Conservation (phyloP, 2,329 filamentous ascomycete species). For the Emmonsiellopsis sp. region DNA sequence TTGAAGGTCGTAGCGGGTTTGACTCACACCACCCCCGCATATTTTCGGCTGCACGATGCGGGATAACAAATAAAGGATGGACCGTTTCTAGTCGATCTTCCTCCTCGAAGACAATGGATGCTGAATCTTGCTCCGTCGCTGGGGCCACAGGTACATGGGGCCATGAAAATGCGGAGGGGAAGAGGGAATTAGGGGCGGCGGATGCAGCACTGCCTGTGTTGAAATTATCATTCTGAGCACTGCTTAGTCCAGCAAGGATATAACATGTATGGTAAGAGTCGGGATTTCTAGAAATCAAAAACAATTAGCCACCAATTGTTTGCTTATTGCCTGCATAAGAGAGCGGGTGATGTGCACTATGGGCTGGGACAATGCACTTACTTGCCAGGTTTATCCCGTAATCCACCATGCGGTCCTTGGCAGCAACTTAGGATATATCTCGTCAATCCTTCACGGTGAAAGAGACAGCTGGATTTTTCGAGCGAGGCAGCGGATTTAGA, state of each 20-base stretch:
- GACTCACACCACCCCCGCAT: slow-evolving; percentile 57
- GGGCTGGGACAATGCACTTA: slow-evolving; percentile 38
- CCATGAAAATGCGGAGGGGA: slow-evolving; percentile 32
- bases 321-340: background rate
- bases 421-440: slow-evolving; percentile 87
- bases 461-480: slow-evolving; percentile 37
- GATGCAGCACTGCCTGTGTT: slow-evolving; percentile 3
- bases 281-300: slow-evolving; percentile 46
- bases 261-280: slow-evolving; percentile 94
- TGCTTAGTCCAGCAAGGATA: slow-evolving; percentile 75
- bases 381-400: slow-evolving; percentile 91
- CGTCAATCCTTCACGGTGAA: slow-evolving; percentile 74
- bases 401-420: slow-evolving; percentile 67
- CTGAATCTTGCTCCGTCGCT: slow-evolving; percentile 40
- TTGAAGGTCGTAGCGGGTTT: slow-evolving; percentile 32
- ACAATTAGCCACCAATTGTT: background rate
- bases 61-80: slow-evolving; percentile 81
- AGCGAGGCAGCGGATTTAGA: slow-evolving; percentile 15
- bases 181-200: slow-evolving; percentile 13
- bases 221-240: slow-evolving; percentile 54
- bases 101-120: slow-evolving; percentile 53
- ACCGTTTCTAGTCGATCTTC: slow-evolving; percentile 60
- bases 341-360: background rate
- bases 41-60: slow-evolving; percentile 57
- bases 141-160: slow-evolving; percentile 30